Evolutionary conservation across 495 filamentous ascomycete genomes (phyloP).

Genomic region (Thozetella sp.): DNA sequence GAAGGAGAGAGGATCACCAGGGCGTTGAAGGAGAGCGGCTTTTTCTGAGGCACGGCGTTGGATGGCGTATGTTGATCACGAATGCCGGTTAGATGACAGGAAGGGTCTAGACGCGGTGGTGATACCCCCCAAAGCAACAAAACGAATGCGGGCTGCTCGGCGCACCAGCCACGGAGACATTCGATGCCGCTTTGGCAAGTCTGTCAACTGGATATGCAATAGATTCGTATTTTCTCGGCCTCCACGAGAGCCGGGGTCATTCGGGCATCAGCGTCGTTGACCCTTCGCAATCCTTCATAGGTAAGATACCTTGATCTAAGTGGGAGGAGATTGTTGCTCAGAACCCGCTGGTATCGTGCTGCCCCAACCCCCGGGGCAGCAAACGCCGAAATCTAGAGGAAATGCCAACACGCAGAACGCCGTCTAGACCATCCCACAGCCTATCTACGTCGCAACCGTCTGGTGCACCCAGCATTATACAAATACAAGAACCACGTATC

Average conservation of each 20-base stretch:
- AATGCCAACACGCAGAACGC: not conserved
- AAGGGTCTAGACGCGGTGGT: not conserved
- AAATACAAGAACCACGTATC: no score
- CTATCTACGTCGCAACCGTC: not conserved
- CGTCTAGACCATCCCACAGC: not conserved
- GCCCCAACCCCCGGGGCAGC: not conserved
- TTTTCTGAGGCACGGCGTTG: conserved; percentile 29
- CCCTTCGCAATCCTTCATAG: no score
- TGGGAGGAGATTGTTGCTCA: not conserved
- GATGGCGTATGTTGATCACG: not conserved
- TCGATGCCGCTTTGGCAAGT: no score
- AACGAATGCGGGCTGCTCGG: not conserved
- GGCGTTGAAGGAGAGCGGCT: conserved; percentile 30
- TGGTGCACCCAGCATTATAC: no score
- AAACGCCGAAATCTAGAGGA: not conserved
- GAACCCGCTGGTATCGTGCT: not conserved
- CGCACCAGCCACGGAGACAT: not conserved
- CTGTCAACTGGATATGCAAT: not conserved
- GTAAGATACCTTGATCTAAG: no score
- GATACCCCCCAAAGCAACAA: not conserved
- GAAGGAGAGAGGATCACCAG: conserved; percentile 24
- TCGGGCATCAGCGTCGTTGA: no score
- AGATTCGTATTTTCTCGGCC: not conserved
- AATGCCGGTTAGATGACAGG: not conserved
- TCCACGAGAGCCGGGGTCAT: not conserved